Evolutionary conservation across 1,139 yeast species (phyloP).

Genomic region (Arxiozyma slooffiae): DNA sequence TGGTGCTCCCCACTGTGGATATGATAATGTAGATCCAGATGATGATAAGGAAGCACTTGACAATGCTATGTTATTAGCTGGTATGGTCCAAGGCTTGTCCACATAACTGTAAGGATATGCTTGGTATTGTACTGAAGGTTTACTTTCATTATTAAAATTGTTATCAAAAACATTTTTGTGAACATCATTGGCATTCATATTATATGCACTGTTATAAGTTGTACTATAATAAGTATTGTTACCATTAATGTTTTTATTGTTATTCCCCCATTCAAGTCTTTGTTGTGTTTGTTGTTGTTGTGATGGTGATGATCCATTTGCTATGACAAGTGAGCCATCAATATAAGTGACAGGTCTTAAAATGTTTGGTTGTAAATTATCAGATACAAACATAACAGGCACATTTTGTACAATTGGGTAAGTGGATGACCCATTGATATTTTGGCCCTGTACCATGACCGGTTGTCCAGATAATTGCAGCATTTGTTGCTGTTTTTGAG

Average conservation of each 20-base stretch:
- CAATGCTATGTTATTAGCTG: neutral
- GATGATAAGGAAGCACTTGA: conserved; percentile 1
- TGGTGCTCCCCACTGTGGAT: conserved; percentile 1
- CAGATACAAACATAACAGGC: neutral
- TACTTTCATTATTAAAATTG: neutral
- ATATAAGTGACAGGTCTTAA: neutral
- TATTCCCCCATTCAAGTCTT: neutral
- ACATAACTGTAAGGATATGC: neutral
- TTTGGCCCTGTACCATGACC: neutral
- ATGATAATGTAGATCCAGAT: neutral
- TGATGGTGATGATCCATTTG: neutral
- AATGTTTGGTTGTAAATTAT: neutral
- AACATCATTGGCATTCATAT: neutral
- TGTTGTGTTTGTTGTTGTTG: neutral
- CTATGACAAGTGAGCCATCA: neutral
- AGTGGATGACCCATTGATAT: neutral
- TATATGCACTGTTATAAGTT: neutral
- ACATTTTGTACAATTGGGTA: neutral
- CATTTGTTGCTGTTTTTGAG: conserved; percentile 1
- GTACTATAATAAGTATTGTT: neutral
- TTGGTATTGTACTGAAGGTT: neutral
- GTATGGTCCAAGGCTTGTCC: conserved; percentile 1
- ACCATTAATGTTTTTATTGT: too few relatives aligned
- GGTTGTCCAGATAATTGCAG: neutral
- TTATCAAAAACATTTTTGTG: neutral